Conservation (phyloP, 805 yeast species). For the Tetrapisispora iriomotensis region DNA sequence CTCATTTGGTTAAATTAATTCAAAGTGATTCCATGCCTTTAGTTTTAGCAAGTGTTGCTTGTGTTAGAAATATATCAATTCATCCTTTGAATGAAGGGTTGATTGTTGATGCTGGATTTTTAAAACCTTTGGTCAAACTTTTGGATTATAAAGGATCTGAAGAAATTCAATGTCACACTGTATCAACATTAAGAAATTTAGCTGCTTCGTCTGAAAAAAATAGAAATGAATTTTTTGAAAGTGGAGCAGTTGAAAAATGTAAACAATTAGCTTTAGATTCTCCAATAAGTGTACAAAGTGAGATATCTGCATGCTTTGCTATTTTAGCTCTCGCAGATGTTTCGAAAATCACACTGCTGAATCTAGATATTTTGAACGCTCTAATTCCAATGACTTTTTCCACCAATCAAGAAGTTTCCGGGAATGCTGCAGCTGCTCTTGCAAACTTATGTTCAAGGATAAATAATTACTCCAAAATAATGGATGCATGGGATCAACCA, state of each 20-base stretch:
- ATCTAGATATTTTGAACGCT: constrained; percentile 76
- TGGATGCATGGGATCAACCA: constrained; percentile 69
- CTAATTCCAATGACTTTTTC: constrained; percentile 85
- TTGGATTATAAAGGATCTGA: constrained; percentile 81
- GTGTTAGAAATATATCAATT: constrained; percentile 92
- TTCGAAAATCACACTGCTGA: constrained; percentile 72
- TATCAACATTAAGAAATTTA: constrained; percentile 86
- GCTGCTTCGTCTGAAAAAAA: constrained; percentile 94
- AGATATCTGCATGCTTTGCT: constrained; percentile 94
- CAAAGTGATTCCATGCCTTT: constrained; percentile 87
- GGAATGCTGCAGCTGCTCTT: constrained; percentile 95
- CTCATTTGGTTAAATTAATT: constrained; percentile 81
- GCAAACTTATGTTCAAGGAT: constrained; percentile 93
- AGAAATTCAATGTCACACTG: constrained; percentile 97
- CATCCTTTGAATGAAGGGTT: constrained; percentile 94
- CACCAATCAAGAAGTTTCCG: constrained; percentile 88
- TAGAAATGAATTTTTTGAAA: constrained; percentile 81
- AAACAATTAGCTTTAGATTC: constrained; percentile 75
- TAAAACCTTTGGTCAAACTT: constrained; percentile 78
- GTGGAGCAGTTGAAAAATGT: constrained; percentile 92
- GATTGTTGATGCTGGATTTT: constrained; percentile 93
- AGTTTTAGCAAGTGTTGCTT: constrained; percentile 93
- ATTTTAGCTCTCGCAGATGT: constrained; percentile 94
- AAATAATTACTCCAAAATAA: constrained; percentile 67
- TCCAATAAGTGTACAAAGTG: constrained; percentile 90